phyloP scores from a whole-genome alignment of 2,329 filamentous ascomycete species.

The Hymenoscyphus occultus region DNA sequence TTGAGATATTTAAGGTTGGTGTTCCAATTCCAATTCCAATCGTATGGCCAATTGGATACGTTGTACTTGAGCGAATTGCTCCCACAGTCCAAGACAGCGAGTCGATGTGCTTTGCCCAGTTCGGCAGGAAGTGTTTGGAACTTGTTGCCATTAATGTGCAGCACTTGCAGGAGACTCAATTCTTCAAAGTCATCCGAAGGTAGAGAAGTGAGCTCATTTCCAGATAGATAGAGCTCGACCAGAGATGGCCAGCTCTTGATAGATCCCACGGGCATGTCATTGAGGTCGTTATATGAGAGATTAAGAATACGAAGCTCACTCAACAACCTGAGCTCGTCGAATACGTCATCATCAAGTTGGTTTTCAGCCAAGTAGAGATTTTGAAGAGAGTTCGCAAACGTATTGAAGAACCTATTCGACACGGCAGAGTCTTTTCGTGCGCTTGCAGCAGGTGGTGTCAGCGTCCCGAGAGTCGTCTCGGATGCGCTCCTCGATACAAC shows the following conservation, averaged over 20 bases:
- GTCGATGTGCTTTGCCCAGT: slow-evolving; percentile 87
- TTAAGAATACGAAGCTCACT: slow-evolving; percentile 86
- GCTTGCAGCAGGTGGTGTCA: slow-evolving; percentile 50
- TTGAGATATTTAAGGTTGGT: slow-evolving; percentile 93
- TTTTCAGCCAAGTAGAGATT: slow-evolving; percentile 92
- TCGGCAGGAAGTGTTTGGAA: slow-evolving; percentile 96
- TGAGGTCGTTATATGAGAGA: slow-evolving; percentile 90
- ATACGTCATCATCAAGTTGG: slow-evolving; percentile 88
- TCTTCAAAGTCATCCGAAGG: slow-evolving; percentile 94
- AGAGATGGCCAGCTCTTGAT: slow-evolving; percentile 88
- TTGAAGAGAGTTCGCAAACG: slow-evolving; percentile 81
- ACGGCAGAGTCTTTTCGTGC: slow-evolving; percentile 85
- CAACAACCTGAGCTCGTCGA: slow-evolving; percentile 82
- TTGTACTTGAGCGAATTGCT: slow-evolving; percentile 98
- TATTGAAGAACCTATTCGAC: slow-evolving; percentile 74
- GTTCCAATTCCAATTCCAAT: slow-evolving; percentile 99
- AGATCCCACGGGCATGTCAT: slow-evolving; percentile 84
- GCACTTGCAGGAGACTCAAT: slow-evolving; percentile 77
- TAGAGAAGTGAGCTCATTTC: slow-evolving; percentile 87
- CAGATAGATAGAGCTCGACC: slow-evolving; percentile 88
- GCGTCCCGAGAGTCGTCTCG: slow-evolving; percentile 40
- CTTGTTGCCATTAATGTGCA: slow-evolving; percentile 96
- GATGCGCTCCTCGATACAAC: slow-evolving; percentile 67
- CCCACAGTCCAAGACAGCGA: slow-evolving; percentile 88
- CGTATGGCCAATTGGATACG: slow-evolving; percentile 97